Percentiles rank a stretch among this genome's conserved stretches.
Evolutionary conservation across 805 yeast genomes (phyloP).

Genomic region (Brettanomyces anomalus): DNA sequence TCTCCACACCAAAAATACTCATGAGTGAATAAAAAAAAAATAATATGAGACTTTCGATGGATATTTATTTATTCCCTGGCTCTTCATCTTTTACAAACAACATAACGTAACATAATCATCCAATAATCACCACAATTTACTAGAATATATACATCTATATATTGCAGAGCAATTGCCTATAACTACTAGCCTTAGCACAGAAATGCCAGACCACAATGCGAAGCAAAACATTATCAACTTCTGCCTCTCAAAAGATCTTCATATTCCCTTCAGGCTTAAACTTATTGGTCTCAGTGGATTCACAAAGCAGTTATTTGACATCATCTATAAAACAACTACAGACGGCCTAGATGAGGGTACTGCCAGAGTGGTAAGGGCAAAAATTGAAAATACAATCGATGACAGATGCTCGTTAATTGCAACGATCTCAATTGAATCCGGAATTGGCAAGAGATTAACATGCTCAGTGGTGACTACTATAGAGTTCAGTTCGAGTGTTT

Average conservation of each 20-base stretch:
- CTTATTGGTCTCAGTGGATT: slow-evolving; percentile 20
- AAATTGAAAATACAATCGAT: slow-evolving; percentile 9
- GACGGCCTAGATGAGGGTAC: slow-evolving; percentile 2
- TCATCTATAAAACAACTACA: background rate
- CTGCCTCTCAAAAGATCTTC: slow-evolving; percentile 48
- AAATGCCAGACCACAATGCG: background rate
- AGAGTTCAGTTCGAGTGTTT: background rate
- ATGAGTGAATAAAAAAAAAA: no score
- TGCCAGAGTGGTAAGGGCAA: slow-evolving; percentile 8
- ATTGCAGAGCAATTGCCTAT: no score
- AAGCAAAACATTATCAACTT: slow-evolving; percentile 32
- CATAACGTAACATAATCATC: no score
- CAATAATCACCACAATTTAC: background rate
- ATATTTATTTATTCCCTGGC: no score
- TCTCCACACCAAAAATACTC: no score
- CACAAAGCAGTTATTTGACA: slow-evolving; percentile 4
- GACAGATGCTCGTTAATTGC: slow-evolving; percentile 4
- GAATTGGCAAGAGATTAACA: slow-evolving; percentile 34
- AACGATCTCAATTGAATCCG: slow-evolving; percentile 13
- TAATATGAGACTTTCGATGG: no score
- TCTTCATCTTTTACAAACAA: no score
- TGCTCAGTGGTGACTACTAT: slow-evolving; percentile 30
- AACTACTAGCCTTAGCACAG: background rate
- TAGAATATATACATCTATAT: no score
- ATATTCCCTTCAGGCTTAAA: slow-evolving; percentile 39